Evolutionary conservation across 148 eudicot species (phyloP).

Genomic region (Camellia granthamiana): DNA sequence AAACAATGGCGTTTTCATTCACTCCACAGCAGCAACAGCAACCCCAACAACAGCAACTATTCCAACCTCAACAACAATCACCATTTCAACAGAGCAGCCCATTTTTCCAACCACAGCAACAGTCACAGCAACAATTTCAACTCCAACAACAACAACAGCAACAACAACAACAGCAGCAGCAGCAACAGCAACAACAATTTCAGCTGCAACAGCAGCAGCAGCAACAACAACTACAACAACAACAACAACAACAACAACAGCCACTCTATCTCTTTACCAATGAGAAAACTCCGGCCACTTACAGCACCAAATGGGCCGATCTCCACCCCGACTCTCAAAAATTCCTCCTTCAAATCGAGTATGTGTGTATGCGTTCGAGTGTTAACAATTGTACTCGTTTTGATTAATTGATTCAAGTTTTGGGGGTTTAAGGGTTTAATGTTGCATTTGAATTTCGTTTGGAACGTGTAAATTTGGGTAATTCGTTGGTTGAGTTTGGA

Average conservation of each 20-base stretch:
- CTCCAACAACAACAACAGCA: slow-evolving; percentile 25
- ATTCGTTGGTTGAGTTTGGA: background rate
- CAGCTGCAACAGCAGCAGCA: slow-evolving; percentile 29
- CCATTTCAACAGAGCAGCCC: slow-evolving; percentile 24
- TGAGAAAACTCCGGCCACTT: slow-evolving; percentile 74
- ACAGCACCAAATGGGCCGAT: slow-evolving; percentile 86
- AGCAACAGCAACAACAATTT: slow-evolving; percentile 30
- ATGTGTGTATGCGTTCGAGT: background rate
- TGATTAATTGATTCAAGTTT: background rate
- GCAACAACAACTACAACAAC: slow-evolving; percentile 41
- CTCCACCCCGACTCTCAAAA: slow-evolving; percentile 94
- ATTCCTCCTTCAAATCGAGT: slow-evolving; percentile 80
- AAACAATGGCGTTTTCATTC: slow-evolving; percentile 57
- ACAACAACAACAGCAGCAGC: slow-evolving; percentile 28
- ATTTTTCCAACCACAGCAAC: slow-evolving; percentile 31
- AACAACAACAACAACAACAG: slow-evolving; percentile 54
- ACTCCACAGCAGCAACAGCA: slow-evolving; percentile 57
- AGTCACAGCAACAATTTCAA: slow-evolving; percentile 27
- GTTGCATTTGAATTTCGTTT: background rate
- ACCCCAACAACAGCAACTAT: slow-evolving; percentile 13
- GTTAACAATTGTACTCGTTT: background rate
- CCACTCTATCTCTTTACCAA: slow-evolving; percentile 79
- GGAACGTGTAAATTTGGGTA: background rate
- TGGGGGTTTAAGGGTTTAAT: background rate
- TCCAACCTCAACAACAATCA: slow-evolving; percentile 39